Evolutionary conservation across 495 filamentous ascomycete species (phyloP), one percentile per base, ranked within the genome.

Genomic region (Friedmanniomyces simplex): DNA sequence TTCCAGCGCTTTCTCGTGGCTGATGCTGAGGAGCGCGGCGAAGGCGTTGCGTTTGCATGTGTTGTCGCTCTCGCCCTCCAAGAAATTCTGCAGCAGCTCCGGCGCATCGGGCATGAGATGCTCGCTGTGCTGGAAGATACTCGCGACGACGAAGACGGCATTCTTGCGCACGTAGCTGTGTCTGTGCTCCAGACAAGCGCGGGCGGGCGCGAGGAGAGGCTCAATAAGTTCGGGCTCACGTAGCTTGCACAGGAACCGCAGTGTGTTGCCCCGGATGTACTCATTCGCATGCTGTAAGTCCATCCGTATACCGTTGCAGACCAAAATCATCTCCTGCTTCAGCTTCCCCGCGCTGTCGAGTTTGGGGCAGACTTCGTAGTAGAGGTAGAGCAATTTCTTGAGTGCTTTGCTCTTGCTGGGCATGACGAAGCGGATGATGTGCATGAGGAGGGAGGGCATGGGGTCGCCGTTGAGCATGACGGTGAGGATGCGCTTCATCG

Each of bases 361-460:
- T 71, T 99, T 99, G 25, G 94, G 94, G 71, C 93, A 97, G 66
- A 97, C 91, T 73, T 99, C 94, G 72, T 96, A 95, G 76, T 96
- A 99, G 72, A 97, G 91, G 74, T 99, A 99, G 16, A 99, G 80
- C 42, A 99, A 75, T 75, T 97, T 97, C 80, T 99, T 99, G 65
- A 99, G 76, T n/a, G 83, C 75, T 73, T 97, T 97, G 74, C 84
- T 88, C 76, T 88, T 95, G 55, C 89, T 91, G 1, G 94, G 94
- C 94, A 97, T 97, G 62, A 99, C 88, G 72, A 97, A 97, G 71
- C 93, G 87, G 74, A 99, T 97, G 67, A 99, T 97, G 74, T 96
- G 94, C 94, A 99, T 99, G 62, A 99, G 81, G 18, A 99, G 80
- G 64, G 87, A 82, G 39, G 89, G 83, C 86, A 97, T 90, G 36